phyloP scores from a whole-genome alignment of 78 protist species.

The Monosiga brevicollis region DNA sequence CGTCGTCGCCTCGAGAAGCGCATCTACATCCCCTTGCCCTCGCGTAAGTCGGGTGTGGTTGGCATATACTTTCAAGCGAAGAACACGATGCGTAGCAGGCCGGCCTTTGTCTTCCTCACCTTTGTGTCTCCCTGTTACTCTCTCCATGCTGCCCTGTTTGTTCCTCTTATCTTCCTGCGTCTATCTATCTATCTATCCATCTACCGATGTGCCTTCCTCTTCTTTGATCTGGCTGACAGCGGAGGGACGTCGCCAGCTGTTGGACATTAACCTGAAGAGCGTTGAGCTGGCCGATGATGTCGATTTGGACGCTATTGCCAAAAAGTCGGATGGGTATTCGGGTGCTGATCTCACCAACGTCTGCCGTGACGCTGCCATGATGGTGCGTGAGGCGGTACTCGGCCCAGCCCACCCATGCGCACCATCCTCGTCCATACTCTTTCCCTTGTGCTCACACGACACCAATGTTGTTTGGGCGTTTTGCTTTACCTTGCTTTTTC shows the following conservation, averaged over 20 bases:
- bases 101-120: too few relatives aligned
- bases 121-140: too few relatives aligned
- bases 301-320: slow-evolving; percentile 26
- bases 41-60: too few relatives aligned
- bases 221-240: too few relatives aligned
- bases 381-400: slow-evolving; percentile 2
- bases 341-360: slow-evolving; percentile 62
- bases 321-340: slow-evolving; percentile 28
- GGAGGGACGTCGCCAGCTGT: slow-evolving; percentile 31
- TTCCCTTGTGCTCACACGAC: background rate
- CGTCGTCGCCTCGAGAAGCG: slow-evolving; percentile 80
- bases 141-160: too few relatives aligned
- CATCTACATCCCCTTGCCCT: slow-evolving; percentile 64
- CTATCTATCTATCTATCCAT: too few relatives aligned
- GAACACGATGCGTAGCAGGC: too few relatives aligned
- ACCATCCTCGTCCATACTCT: background rate
- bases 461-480: too few relatives aligned
- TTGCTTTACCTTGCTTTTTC: background rate
- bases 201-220: too few relatives aligned
- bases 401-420: background rate
- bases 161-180: too few relatives aligned
- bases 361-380: slow-evolving; percentile 66
- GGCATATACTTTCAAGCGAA: too few relatives aligned
- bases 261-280: slow-evolving; percentile 18
- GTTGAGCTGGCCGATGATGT: slow-evolving; percentile 28